These are phyloP conservation scores for Talaromyces albobiverticillius DNA, from an alignment of 2,329 filamentous ascomycete species.

Conservation along the genomic window DNA sequence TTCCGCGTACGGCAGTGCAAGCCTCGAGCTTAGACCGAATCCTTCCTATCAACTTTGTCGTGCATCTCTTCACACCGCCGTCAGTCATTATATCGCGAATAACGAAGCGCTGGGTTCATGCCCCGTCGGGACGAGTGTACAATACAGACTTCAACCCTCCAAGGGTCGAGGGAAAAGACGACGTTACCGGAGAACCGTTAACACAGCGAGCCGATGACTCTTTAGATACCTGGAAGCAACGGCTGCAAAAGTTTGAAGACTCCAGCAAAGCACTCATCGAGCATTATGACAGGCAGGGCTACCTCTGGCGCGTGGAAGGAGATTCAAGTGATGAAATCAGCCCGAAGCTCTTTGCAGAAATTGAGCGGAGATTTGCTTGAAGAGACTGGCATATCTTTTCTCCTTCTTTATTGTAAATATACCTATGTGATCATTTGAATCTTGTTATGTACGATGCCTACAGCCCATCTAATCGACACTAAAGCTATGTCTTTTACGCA, in stretches of 20 bases:
- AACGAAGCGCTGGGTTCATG: constrained; percentile 88
- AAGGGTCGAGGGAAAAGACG: constrained; percentile 74
- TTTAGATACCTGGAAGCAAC: constrained; percentile 77
- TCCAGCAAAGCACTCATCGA: constrained; percentile 81
- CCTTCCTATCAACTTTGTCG: constrained; percentile 91
- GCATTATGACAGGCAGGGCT: constrained; percentile 80
- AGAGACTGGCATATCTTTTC: constrained; percentile 18
- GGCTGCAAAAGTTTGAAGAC: constrained; percentile 81
- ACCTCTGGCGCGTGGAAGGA: constrained; percentile 83
- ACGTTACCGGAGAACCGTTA: constrained; percentile 83
- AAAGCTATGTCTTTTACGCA: background rate
- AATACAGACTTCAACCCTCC: constrained; percentile 92
- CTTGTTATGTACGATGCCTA: background rate
- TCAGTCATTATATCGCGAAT: constrained; percentile 87
- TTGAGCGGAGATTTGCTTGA: constrained; percentile 69
- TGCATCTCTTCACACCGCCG: constrained; percentile 80
- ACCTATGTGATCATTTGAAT: background rate
- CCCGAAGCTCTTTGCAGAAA: constrained; percentile 80
- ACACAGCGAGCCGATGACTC: constrained; percentile 82
- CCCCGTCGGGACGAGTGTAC: constrained; percentile 86
- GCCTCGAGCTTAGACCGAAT: constrained; percentile 73
- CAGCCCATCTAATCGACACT: background rate
- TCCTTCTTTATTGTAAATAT: constrained; percentile 18
- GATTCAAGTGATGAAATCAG: constrained; percentile 93
- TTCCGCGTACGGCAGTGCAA: constrained; percentile 82